These are phyloP conservation scores for Pittosporum tobira DNA, from an alignment of 129 eudicot genomes.

Conservation along the genomic window DNA sequence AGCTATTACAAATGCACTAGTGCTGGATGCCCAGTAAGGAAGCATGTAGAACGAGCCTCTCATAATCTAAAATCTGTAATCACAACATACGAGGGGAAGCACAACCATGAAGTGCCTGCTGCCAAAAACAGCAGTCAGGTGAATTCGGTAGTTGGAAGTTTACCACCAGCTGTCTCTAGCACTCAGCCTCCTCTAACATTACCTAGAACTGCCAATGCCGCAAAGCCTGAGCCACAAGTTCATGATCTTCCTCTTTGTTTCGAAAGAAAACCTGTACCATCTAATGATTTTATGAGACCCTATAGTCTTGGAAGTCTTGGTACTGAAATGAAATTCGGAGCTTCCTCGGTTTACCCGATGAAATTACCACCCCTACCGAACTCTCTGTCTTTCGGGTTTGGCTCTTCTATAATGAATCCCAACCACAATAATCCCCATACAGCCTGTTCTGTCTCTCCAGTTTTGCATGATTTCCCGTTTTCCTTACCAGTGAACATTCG, in stretches of 20 bases:
- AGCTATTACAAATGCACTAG: slow-evolving; percentile 78
- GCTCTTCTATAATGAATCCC: slow-evolving; percentile 11
- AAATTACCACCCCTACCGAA: slow-evolving; percentile 27
- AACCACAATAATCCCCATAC: background rate
- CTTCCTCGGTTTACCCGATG: slow-evolving; percentile 35
- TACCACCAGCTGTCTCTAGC: slow-evolving; percentile 18
- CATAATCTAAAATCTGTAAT: slow-evolving; percentile 51
- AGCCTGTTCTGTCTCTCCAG: slow-evolving; percentile 13
- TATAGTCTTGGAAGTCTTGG: slow-evolving; percentile 32
- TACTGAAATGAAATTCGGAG: slow-evolving; percentile 20
- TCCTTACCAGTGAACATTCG: slow-evolving; percentile 29
- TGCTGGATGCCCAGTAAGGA: slow-evolving; percentile 58
- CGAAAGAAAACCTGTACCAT: slow-evolving; percentile 21
- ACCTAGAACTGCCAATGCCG: slow-evolving; percentile 22
- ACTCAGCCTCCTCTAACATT: slow-evolving; percentile 14
- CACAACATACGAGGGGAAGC: slow-evolving; percentile 72
- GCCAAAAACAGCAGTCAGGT: slow-evolving; percentile 41
- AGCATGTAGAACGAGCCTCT: slow-evolving; percentile 72
- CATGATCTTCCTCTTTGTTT: slow-evolving; percentile 35
- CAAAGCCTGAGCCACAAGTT: slow-evolving; percentile 33
- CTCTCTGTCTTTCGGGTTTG: slow-evolving; percentile 25
- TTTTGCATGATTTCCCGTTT: slow-evolving; percentile 34
- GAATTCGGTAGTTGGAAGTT: slow-evolving; percentile 21
- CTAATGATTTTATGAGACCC: slow-evolving; percentile 22
- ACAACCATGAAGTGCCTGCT: slow-evolving; percentile 59